Evolutionary conservation across 805 yeast genomes (phyloP).

Genomic region (Metschnikowia matae): DNA sequence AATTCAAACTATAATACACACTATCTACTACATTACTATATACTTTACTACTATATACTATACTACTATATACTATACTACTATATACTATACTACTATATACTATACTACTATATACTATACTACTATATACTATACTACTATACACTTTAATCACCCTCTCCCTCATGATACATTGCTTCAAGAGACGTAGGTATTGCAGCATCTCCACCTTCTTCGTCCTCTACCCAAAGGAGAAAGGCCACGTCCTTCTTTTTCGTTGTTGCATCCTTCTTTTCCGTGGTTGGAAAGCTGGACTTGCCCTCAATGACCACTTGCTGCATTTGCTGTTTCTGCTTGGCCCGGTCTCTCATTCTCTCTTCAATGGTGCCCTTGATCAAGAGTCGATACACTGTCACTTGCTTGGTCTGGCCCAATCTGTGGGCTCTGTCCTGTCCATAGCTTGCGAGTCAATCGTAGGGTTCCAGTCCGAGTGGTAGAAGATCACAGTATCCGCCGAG

Average conservation of each 20-base stretch:
- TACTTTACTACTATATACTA: too few relatives aligned
- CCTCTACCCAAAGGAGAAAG: conserved; percentile 39
- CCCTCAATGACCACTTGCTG: conserved; percentile 99
- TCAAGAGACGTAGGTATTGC: conserved; percentile 22
- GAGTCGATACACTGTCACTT: conserved; percentile 93
- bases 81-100: too few relatives aligned
- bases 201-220: conserved; percentile 20
- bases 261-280: conserved; percentile 33
- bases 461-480: conserved; percentile 93
- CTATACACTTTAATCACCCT: too few relatives aligned
- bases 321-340: conserved; percentile 96
- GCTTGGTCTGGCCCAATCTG: conserved; percentile 93
- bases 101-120: too few relatives aligned
- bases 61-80: too few relatives aligned
- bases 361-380: conserved; percentile 91
- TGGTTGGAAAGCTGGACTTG: conserved; percentile 45
- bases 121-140: too few relatives aligned
- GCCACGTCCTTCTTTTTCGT: conserved; percentile 42
- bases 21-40: too few relatives aligned
- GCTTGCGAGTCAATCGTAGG: conserved; percentile 95
- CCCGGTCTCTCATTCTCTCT: conserved; percentile 97
- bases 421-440: conserved; percentile 96
- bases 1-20: too few relatives aligned
- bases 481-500: conserved; percentile 93
- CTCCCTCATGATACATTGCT: conserved; percentile 51